Evolutionary conservation across 2,329 filamentous ascomycete species (phyloP), one percentile per base, ranked within the genome.

Genomic region (Microcyclosporella mali): DNA sequence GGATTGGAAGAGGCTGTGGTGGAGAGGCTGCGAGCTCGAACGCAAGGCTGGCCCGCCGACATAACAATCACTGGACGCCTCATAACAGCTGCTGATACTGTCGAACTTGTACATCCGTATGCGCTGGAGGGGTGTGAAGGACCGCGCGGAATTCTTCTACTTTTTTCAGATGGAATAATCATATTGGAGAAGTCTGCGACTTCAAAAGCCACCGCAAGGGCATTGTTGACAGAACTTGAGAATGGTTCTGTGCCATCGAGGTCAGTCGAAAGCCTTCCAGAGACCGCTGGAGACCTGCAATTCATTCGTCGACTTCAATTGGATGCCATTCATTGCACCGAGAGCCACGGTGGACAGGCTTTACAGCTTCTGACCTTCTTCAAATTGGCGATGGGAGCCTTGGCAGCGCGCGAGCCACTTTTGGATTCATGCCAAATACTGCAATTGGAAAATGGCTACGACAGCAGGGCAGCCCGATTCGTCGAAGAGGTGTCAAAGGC

Each of bases 401-500:
- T 52, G 10, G 45, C 46, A 3, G 38, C 51, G 3, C 48, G 49
- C 35, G 49, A 53, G 34, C 49, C 54, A 2, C 49, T 47, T 6
- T 51, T 56, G 14, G 54, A 59, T 28, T 52, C 51, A 1, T 56
- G 52, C 33, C 52, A 55, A 25, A 47, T 69, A 52, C 84, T 94
- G 58, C 66, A 84, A 31, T 73, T 94, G 1, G 78, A 82, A 38
- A 85, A 87, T 40, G 68, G 77, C 6, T 90, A 90, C 56, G 85
- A 94, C 59, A 82, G 81, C 18, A 89, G 82, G 61, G 86, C 84
- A 1, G 70, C 73, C 14, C 85, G 83, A 47, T 82, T 87, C 66
- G 80, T 81, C 19, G 90, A 97, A 65, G 92, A 97, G 51, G 74
- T 95, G 10, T 79, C 82, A 36, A 94, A 90, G 66, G 88, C 89